Conservation (phyloP, 1,284 basidiomycete genomes). For the Sanghuangporus sanghuang region DNA sequence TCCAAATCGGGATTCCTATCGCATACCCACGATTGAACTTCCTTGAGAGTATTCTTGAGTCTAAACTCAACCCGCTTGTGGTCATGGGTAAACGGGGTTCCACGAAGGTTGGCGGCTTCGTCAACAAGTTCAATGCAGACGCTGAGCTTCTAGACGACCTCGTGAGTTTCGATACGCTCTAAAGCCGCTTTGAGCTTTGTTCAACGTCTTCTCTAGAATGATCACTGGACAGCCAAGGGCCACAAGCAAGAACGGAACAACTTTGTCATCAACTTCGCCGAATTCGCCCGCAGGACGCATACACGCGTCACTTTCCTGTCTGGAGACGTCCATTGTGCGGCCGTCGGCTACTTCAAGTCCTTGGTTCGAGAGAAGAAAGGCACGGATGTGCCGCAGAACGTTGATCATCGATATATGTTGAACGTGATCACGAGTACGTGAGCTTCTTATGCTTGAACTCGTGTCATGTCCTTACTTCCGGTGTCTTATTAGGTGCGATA, state of each 20-base stretch:
- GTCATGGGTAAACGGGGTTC: constrained; percentile 60
- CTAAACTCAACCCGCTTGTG: constrained; percentile 79
- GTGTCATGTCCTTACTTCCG: neutral
- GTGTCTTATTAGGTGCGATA: constrained; percentile 51
- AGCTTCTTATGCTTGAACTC: constrained; percentile 6
- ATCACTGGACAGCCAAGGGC: constrained; percentile 81
- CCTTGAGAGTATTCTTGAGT: constrained; percentile 71
- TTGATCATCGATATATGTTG: constrained; percentile 84
- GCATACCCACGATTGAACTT: constrained; percentile 94
- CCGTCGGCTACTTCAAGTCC: constrained; percentile 77
- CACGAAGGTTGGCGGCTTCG: constrained; percentile 70
- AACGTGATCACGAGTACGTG: constrained; percentile 70
- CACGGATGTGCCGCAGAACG: constrained; percentile 41
- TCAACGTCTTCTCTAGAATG: constrained; percentile 50
- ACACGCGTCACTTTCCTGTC: constrained; percentile 80
- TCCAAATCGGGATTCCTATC: constrained; percentile 75
- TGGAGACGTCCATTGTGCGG: constrained; percentile 89
- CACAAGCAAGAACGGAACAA: constrained; percentile 92
- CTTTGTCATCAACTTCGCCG: constrained; percentile 78
- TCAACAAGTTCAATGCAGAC: constrained; percentile 90
- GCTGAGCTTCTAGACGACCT: constrained; percentile 91
- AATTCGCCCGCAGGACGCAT: constrained; percentile 54
- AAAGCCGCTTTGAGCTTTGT: neutral
- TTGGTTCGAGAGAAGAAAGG: constrained; percentile 44
- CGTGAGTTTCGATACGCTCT: constrained; percentile 33